Base-by-base conservation (phyloP, 106 monocot species). In the Agapanthus africanus region DNA sequence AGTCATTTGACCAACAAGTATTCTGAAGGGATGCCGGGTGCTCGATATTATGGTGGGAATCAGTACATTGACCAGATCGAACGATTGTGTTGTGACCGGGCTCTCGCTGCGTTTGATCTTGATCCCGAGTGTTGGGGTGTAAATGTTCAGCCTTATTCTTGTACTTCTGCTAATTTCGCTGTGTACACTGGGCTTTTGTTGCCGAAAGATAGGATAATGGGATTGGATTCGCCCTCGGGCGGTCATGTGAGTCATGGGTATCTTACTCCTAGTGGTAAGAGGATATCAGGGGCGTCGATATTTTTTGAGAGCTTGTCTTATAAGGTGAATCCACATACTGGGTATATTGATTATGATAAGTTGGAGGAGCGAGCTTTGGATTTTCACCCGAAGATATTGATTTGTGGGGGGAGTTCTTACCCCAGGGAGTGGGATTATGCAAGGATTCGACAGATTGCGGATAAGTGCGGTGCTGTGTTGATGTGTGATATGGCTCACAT, bases 401-500 rank as follows among this genome's bases (percentile, higher is more conserved):
- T 88, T 69, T 88, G 88, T 66, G 88, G 88, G n/a, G 88, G 88
- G 10, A 88, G 88, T 40, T 78, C 84, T 0, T 88, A 88, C 36
- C 88, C 88, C 2, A 67, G 88, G 62, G 84, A 88, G 70, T 88
- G 88, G 88, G 88, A 88, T 66, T 88, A 84, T 84, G 78, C 73
- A n/a, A 65, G 84, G 77, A 68, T 79, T 68, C 65, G 88, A 67
- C 84, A 84, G 73, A 81, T 84, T 70, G 79, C 88, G 2, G 81
- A 88, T 51, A 84, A 84, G 67, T 84, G 84, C 74, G 84, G 88
- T 11, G 88, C 88, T 14, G 71, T 84, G 16, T 69, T 88, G 62
- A 84, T 88, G 88, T 88, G 88, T 68, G 88, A 88, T 44, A 88
- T 88, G 88, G 88, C 88, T 57, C 88, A 88, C 25, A 88, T 88